Conservation (phyloP, 352 stramenopile genomes). For the Phytophthora foliorum region DNA sequence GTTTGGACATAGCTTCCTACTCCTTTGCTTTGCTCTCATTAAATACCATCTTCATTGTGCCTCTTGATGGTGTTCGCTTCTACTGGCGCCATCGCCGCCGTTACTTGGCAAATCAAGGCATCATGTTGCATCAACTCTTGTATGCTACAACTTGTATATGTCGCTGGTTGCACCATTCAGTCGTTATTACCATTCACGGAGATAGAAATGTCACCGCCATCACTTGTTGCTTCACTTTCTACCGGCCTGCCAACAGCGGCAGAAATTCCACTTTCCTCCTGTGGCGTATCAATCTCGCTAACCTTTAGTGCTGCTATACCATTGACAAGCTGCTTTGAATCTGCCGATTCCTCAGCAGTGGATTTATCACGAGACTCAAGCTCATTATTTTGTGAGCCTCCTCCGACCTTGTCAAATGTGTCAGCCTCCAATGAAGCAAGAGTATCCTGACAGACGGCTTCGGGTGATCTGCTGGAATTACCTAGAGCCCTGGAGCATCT, state of each 20-base stretch:
- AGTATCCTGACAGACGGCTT: not conserved
- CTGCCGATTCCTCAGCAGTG: not conserved
- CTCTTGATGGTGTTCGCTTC: too few relatives aligned
- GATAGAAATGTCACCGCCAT: not conserved
- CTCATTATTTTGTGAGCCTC: not conserved
- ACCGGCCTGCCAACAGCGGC: not conserved
- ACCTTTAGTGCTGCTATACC: not conserved
- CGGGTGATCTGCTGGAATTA: not conserved
- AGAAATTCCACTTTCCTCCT: not conserved
- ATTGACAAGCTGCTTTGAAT: not conserved
- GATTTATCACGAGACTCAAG: not conserved
- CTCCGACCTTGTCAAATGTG: not conserved
- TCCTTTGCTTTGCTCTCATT: not conserved
- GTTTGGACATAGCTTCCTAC: not conserved
- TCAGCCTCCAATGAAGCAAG: not conserved
- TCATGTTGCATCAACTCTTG: too few relatives aligned
- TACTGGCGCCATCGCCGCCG: too few relatives aligned
- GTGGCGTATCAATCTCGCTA: not conserved
- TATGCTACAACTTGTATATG: too few relatives aligned
- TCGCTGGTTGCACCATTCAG: too few relatives aligned
- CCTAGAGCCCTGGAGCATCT: not conserved
- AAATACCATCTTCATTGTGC: too few relatives aligned
- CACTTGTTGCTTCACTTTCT: not conserved
- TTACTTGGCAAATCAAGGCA: too few relatives aligned
- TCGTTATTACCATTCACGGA: not conserved